Conservation (phyloP, 1,284 basidiomycete species). For the Xanthoconium separans region DNA sequence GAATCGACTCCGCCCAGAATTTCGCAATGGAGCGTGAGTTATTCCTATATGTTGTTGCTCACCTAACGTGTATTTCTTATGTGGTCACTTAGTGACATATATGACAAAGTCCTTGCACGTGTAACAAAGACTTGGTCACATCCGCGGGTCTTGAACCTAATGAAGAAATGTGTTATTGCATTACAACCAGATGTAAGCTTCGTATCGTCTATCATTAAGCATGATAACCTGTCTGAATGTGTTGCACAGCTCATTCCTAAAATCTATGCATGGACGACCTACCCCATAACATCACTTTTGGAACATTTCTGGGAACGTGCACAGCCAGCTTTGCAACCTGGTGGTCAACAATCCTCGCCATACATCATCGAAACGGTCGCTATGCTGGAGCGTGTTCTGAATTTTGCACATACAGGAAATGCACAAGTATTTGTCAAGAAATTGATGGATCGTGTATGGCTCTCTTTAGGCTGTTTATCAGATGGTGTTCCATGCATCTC, state of each 20-base stretch:
- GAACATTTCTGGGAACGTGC: neutral
- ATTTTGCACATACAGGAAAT: neutral
- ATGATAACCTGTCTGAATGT: too few relatives aligned
- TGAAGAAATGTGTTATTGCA: neutral
- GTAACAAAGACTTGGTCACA: neutral
- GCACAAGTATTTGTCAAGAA: neutral
- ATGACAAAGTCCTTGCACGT: neutral
- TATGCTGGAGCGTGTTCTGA: neutral
- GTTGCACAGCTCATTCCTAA: neutral
- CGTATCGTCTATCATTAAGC: too few relatives aligned
- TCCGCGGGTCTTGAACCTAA: neutral
- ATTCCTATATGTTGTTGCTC: neutral
- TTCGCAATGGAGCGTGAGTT: neutral
- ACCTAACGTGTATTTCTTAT: neutral
- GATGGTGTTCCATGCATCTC: neutral
- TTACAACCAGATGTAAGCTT: neutral
- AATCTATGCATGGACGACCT: neutral
- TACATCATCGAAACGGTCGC: neutral
- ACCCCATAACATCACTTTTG: neutral
- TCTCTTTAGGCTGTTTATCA: neutral
- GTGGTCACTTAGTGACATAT: neutral
- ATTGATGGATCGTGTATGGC: neutral
- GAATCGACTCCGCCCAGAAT: neutral
- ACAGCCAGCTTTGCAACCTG: too few relatives aligned
- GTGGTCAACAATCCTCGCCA: neutral